Conservation (phyloP, 73 alveolate genomes). For the Effrenium voratum region DNA sequence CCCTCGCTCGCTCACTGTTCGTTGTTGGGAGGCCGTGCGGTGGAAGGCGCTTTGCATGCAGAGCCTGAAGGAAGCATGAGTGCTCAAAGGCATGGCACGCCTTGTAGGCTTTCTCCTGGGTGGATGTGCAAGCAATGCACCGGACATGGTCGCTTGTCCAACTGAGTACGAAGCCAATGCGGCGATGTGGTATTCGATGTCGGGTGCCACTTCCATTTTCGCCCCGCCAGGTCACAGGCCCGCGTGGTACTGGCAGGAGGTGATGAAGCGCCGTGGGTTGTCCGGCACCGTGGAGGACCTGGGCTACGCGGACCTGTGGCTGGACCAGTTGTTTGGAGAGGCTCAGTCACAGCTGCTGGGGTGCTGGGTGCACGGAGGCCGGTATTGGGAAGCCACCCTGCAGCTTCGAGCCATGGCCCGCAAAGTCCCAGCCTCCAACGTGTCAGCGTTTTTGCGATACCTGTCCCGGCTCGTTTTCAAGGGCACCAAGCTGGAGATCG, state of each 20-base stretch:
- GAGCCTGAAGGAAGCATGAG: too few relatives aligned
- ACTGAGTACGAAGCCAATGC: not conserved
- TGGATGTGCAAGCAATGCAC: too few relatives aligned
- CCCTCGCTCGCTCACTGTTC: too few relatives aligned
- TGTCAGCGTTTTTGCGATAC: not conserved
- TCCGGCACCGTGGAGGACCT: not conserved
- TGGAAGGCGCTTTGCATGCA: too few relatives aligned
- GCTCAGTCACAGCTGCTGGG: slow-evolving; percentile 41
- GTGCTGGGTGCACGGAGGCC: slow-evolving; percentile 68
- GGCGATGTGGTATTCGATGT: slow-evolving; percentile 20
- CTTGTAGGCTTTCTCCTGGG: too few relatives aligned
- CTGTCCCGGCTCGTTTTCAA: not conserved
- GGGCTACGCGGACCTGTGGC: slow-evolving; percentile 59
- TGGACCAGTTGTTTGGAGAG: slow-evolving; percentile 35
- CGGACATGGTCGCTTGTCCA: not conserved
- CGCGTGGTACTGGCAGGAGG: slow-evolving; percentile 58
- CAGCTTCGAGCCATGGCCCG: not conserved
- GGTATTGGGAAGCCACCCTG: slow-evolving; percentile 53
- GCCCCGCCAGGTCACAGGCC: slow-evolving; percentile 51
- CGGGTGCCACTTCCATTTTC: slow-evolving; percentile 17
- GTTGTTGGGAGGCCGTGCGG: too few relatives aligned
- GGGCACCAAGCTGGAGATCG: too few relatives aligned
- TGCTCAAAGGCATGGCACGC: too few relatives aligned
- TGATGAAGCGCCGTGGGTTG: slow-evolving; percentile 6
- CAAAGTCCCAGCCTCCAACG: not conserved